Percentiles rank a stretch among this genome's conserved stretches.
Evolutionary conservation across 768 basidiomycete species (phyloP).

Genomic region (Amanita inopinata): DNA sequence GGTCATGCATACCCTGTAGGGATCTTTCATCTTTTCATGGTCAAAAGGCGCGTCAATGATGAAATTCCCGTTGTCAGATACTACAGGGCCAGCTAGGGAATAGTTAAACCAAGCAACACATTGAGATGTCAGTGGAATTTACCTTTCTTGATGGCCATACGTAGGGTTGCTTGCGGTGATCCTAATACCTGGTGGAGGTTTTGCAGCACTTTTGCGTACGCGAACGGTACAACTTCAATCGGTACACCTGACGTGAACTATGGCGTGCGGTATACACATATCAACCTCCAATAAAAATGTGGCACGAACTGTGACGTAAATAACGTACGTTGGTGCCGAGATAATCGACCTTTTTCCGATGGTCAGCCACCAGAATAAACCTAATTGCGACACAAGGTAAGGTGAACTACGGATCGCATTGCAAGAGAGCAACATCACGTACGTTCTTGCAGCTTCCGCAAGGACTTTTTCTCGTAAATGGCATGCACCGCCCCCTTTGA

Average conservation of each 20-base stretch:
- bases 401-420: not conserved
- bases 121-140: not conserved
- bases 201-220: slow-evolving; percentile 80
- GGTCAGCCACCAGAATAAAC: slow-evolving; percentile 90
- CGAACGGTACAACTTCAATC: slow-evolving; percentile 94
- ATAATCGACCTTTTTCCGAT: slow-evolving; percentile 80
- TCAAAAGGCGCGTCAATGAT: slow-evolving; percentile 94
- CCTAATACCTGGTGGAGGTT: slow-evolving; percentile 52
- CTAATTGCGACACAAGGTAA: slow-evolving; percentile 23
- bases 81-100: slow-evolving; percentile 78
- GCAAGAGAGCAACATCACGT: slow-evolving; percentile 18
- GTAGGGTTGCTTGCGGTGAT: slow-evolving; percentile 63
- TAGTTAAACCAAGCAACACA: not conserved
- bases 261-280: not conserved
- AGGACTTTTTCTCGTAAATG: slow-evolving; percentile 96
- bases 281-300: not conserved
- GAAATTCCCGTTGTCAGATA: slow-evolving; percentile 96
- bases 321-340: slow-evolving; percentile 73
- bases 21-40: slow-evolving; percentile 55
- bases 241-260: slow-evolving; percentile 88
- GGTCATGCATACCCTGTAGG: slow-evolving; percentile 50
- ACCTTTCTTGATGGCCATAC: slow-evolving; percentile 87
- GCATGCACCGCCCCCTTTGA: slow-evolving; percentile 97
- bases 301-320: not conserved
- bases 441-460: slow-evolving; percentile 90